A percentile compares a stretch with the other conserved stretches of the same genome.
Evolutionary conservation across 2,329 filamentous ascomycete genomes (phyloP).

Genomic region (Ambrosiella cleistominuta): DNA sequence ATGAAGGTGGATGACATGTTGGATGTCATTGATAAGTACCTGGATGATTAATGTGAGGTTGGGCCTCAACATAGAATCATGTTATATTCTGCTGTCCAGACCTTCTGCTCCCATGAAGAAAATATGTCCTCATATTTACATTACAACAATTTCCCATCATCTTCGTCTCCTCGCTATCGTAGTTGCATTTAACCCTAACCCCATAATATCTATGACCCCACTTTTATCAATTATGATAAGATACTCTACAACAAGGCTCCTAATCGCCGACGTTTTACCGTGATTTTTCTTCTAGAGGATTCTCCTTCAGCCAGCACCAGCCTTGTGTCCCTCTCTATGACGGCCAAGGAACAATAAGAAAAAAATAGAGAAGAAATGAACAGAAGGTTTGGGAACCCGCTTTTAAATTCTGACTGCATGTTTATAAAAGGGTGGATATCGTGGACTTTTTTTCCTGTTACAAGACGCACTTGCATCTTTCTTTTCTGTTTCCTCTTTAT

Average conservation of each 20-base stretch:
- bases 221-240: slow-evolving; percentile 4
- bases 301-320: not conserved
- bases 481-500: not conserved
- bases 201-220: not conserved
- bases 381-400: not conserved
- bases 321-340: not conserved
- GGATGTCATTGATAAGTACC: too few species aligned
- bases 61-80: too few species aligned
- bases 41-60: too few species aligned
- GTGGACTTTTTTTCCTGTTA: not conserved
- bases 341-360: not conserved
- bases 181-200: not conserved
- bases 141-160: too few species aligned
- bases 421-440: not conserved
- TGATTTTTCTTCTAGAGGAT: slow-evolving; percentile 13
- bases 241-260: not conserved
- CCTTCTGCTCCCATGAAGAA: too few species aligned
- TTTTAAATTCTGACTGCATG: not conserved
- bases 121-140: too few species aligned
- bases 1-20: too few species aligned
- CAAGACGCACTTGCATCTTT: not conserved
- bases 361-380: not conserved
- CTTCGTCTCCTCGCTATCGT: too few species aligned
- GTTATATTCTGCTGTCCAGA: too few species aligned
- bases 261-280: slow-evolving; percentile 10